These are phyloP conservation scores for Podospora didyma DNA, from an alignment of 495 filamentous ascomycete species.

Conservation along the genomic window DNA sequence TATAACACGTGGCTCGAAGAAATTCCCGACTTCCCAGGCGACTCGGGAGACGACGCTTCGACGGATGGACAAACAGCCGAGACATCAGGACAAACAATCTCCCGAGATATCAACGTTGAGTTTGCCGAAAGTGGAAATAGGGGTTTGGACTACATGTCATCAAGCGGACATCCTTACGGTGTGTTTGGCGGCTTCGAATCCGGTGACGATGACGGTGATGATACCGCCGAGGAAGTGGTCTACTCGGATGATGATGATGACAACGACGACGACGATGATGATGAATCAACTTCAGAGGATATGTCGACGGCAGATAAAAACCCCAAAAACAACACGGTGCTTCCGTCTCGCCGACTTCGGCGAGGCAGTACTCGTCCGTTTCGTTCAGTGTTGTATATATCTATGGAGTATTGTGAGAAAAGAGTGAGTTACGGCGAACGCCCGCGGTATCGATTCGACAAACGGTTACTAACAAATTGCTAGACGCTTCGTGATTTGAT, in stretches of 20 bases:
- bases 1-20: conserved; percentile 94
- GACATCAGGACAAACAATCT: conserved; percentile 14
- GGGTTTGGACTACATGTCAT: conserved; percentile 91
- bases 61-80: conserved; percentile 45
- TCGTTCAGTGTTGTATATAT: conserved; percentile 46
- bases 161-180: conserved; percentile 73
- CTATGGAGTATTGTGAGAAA: conserved; percentile 96
- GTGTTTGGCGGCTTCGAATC: conserved; percentile 86
- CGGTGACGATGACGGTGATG: conserved; percentile 45
- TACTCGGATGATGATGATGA: conserved; percentile 28
- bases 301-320: conserved; percentile 11
- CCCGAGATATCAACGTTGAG: conserved; percentile 48
- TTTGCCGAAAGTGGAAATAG: conserved; percentile 68
- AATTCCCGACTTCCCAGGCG: conserved; percentile 46
- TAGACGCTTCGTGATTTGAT: conserved; percentile 91
- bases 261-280: conserved; percentile 25
- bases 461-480: neutral
- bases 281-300: conserved; percentile 22
- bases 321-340: conserved; percentile 7
- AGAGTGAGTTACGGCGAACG: conserved; percentile 49
- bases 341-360: conserved; percentile 17
- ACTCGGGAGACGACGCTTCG: conserved; percentile 54
- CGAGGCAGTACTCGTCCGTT: conserved; percentile 33
- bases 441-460: neutral
- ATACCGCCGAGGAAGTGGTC: no score